These are phyloP conservation scores for Malassezia arunalokei DNA, from an alignment of 1,284 basidiomycete genomes.

Conservation along the genomic window DNA sequence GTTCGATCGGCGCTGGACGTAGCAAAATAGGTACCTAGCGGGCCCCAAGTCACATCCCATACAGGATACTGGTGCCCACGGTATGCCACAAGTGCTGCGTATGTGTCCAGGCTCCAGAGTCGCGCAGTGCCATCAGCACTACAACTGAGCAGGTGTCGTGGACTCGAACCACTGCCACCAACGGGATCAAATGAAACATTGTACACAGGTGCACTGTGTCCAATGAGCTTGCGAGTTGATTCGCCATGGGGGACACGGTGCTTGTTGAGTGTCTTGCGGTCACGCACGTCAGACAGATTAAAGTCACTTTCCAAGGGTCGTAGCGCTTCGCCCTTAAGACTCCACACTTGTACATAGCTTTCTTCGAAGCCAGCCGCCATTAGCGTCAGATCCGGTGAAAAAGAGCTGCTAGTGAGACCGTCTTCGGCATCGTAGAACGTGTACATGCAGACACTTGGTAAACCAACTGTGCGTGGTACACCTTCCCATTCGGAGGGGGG, in stretches of 20 bases:
- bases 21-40: constrained; percentile 94
- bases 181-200: constrained; percentile 84
- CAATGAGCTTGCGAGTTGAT: constrained; percentile 67
- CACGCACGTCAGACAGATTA: constrained; percentile 56
- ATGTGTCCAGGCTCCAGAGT: constrained; percentile 90
- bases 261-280: constrained; percentile 45
- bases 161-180: constrained; percentile 69
- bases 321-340: constrained; percentile 78
- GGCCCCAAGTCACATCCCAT: constrained; percentile 98
- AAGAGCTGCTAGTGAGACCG: constrained; percentile 59
- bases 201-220: constrained; percentile 93
- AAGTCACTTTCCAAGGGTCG: constrained; percentile 66
- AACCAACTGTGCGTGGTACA: constrained; percentile 25
- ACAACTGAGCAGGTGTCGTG: constrained; percentile 74
- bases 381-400: constrained; percentile 82
- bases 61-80: constrained; percentile 93
- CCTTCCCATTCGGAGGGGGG: constrained; percentile 8
- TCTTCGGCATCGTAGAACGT: constrained; percentile 45
- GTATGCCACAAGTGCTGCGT: constrained; percentile 83
- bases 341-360: constrained; percentile 91
- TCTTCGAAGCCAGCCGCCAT: constrained; percentile 94
- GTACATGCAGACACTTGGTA: constrained; percentile 43
- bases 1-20: constrained; percentile 86
- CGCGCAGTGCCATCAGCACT: constrained; percentile 87
- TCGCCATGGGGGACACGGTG: constrained; percentile 21